Evolutionary conservation across 805 yeast genomes (phyloP).

Genomic region (Suhomyces prunicola): DNA sequence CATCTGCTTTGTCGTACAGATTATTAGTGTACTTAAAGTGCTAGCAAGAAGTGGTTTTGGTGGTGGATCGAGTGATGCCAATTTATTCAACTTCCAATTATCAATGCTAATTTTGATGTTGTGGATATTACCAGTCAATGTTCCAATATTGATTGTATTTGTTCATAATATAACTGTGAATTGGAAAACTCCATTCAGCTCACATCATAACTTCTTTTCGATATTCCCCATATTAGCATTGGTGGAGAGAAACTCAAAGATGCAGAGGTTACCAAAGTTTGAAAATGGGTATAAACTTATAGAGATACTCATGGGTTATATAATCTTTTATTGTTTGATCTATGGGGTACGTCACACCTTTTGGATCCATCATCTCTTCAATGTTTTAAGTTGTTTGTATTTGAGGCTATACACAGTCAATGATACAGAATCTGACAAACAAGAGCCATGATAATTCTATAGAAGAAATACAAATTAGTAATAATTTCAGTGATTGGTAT

Average conservation of each 20-base stretch:
- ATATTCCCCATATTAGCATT: constrained; percentile 68
- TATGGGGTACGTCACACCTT: constrained; percentile 82
- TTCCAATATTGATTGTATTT: constrained; percentile 78
- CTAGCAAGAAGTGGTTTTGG: neutral
- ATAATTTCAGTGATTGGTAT: neutral
- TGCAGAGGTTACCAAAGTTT: constrained; percentile 41
- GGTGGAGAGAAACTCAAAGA: constrained; percentile 52
- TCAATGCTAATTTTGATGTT: constrained; percentile 64
- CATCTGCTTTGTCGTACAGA: constrained; percentile 58
- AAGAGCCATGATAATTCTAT: neutral
- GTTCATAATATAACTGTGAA: constrained; percentile 70
- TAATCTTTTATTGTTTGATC: constrained; percentile 57
- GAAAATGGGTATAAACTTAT: neutral
- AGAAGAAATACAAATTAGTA: neutral
- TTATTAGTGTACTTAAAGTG: constrained; percentile 45
- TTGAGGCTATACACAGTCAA: constrained; percentile 8
- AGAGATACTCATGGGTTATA: constrained; percentile 39
- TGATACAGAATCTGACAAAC: neutral
- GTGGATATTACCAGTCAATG: constrained; percentile 75
- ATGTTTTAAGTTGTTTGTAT: constrained; percentile 57
- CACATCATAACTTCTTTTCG: constrained; percentile 81
- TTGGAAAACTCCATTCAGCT: constrained; percentile 82
- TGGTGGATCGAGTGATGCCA: constrained; percentile 8
- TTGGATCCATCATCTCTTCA: constrained; percentile 77
- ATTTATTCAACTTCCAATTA: constrained; percentile 56